These are phyloP conservation scores for Cladobotryum mycophilum DNA, from an alignment of 2,329 filamentous ascomycete species.

Conservation along the genomic window DNA sequence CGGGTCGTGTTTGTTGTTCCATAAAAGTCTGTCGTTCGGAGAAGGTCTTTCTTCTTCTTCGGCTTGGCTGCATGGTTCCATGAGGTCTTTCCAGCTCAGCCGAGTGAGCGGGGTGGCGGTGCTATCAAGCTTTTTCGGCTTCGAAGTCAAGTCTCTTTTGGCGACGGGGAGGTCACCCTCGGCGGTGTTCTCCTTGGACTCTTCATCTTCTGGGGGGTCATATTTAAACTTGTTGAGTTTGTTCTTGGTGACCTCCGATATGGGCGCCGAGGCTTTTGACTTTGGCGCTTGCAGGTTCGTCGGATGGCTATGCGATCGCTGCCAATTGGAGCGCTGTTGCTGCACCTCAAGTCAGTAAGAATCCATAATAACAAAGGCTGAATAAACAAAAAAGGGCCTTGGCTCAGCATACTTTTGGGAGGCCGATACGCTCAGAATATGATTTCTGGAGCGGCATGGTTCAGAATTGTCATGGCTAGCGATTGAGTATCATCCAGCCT, in stretches of 20 bases:
- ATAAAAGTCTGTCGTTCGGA: slow-evolving; percentile 55
- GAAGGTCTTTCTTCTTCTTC: slow-evolving; percentile 45
- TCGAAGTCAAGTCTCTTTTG: slow-evolving; percentile 8
- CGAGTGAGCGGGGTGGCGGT: slow-evolving; percentile 43
- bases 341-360: slow-evolving; percentile 16
- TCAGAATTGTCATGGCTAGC: slow-evolving; percentile 12
- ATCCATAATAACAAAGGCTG: slow-evolving; percentile 4
- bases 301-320: slow-evolving; percentile 48
- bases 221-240: slow-evolving; percentile 55
- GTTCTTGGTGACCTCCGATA: slow-evolving; percentile 53
- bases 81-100: slow-evolving; percentile 53
- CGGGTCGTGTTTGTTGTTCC: slow-evolving; percentile 47
- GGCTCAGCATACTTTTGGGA: slow-evolving; percentile 25
- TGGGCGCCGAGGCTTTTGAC: slow-evolving; percentile 36
- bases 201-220: slow-evolving; percentile 19
- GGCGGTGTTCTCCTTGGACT: slow-evolving; percentile 13
- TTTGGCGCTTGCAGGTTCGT: slow-evolving; percentile 29
- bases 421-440: slow-evolving; percentile 31
- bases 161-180: slow-evolving; percentile 8
- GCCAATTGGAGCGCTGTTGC: slow-evolving; percentile 41
- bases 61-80: slow-evolving; percentile 37
- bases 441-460: slow-evolving; percentile 37
- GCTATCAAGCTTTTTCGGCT: slow-evolving; percentile 18
- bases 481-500: slow-evolving; percentile 14
- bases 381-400: not conserved